Evolutionary conservation across 2,329 filamentous ascomycete genomes (phyloP).

Genomic region (Colletotrichum tabaci): DNA sequence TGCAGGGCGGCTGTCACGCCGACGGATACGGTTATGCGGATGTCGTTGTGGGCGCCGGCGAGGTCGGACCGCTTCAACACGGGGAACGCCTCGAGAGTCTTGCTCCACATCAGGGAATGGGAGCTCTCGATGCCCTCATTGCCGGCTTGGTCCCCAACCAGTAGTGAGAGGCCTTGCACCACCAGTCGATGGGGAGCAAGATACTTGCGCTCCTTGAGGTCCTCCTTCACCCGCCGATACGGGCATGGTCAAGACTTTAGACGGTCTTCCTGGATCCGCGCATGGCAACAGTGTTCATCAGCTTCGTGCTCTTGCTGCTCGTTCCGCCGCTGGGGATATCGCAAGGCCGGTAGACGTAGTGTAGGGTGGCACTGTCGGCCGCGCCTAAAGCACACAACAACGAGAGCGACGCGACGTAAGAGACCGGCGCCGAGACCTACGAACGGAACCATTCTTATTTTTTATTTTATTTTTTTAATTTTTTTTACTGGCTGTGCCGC

Average conservation of each 20-base stretch:
- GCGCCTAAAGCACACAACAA: no score
- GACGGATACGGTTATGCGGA: slow-evolving; percentile 90
- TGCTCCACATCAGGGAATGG: slow-evolving; percentile 89
- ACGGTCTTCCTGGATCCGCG: slow-evolving; percentile 83
- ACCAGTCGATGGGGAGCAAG: slow-evolving; percentile 83
- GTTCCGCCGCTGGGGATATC: slow-evolving; percentile 79
- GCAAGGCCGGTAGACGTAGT: slow-evolving; percentile 75
- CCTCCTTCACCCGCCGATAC: slow-evolving; percentile 79
- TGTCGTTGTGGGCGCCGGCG: slow-evolving; percentile 90
- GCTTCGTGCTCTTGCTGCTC: slow-evolving; percentile 82
- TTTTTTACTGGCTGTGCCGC: background rate
- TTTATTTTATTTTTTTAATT: no score
- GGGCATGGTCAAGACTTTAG: slow-evolving; percentile 82
- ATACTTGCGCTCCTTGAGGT: slow-evolving; percentile 81
- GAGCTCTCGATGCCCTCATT: slow-evolving; percentile 90
- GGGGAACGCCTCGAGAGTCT: slow-evolving; percentile 88
- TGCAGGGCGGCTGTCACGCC: slow-evolving; percentile 92
- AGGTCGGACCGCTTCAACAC: slow-evolving; percentile 88
- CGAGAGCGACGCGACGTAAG: no score
- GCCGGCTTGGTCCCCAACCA: slow-evolving; percentile 85
- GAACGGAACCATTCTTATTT: slow-evolving; percentile 9
- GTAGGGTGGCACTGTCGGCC: slow-evolving; percentile 49
- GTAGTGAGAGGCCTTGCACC: slow-evolving; percentile 85
- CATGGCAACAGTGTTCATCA: slow-evolving; percentile 80
- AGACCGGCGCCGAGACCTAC: slow-evolving; percentile 48